Base-by-base conservation (phyloP, 2,329 filamentous ascomycete genomes). In the Arthrobotrys iridis region DNA sequence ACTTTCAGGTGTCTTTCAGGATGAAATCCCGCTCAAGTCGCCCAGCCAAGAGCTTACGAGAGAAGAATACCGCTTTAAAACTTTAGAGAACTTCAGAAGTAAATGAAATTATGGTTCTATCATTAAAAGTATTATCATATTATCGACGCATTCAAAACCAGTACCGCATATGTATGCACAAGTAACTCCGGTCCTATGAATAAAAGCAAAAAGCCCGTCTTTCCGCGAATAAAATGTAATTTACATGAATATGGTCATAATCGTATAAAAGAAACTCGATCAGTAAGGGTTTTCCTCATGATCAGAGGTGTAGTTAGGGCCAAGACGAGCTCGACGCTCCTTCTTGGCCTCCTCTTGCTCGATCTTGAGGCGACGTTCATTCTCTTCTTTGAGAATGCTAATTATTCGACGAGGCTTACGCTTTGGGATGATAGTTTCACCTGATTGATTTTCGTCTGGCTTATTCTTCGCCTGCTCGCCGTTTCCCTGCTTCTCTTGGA, bases 311-410 rank as follows among this genome's bases (percentile, higher is more conserved):
- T 43, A 59, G 13, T 7, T 2, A 20, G 30, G 24, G 8, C 50
- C 30, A 22, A 28, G 50, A 37, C 50, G 50, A n/a, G 50, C 50
- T 24, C 58, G 37, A 48, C 26, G 40, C 22, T 35, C 46, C 59
- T 26, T 37, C 43, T 24, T 22, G 18, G 33, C 30, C 7, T 40
- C 3, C 45, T 52, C 60, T n/a, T 24, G 18, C 13, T 52, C 35
- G 13, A 52, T 15, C n/a, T 52, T 55, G 10, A 48, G 24, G n/a
- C 45, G 40, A 5, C 60, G 30, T 20, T 66, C 62, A 4, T 58
- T 20, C 41, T 46, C 52, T n/a, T 65, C 41, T 48, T 57, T 41
- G 13, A 55, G 30, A 18, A 55, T 55, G 30, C 50, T 55, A 15
- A 55, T 37, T 28, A 55, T 37, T 3, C 50, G 50, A 15, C 50